Evolutionary conservation across 139 green algal species (phyloP), one percentile per base, ranked within the genome.

Genomic region (Choricystis sp.): DNA sequence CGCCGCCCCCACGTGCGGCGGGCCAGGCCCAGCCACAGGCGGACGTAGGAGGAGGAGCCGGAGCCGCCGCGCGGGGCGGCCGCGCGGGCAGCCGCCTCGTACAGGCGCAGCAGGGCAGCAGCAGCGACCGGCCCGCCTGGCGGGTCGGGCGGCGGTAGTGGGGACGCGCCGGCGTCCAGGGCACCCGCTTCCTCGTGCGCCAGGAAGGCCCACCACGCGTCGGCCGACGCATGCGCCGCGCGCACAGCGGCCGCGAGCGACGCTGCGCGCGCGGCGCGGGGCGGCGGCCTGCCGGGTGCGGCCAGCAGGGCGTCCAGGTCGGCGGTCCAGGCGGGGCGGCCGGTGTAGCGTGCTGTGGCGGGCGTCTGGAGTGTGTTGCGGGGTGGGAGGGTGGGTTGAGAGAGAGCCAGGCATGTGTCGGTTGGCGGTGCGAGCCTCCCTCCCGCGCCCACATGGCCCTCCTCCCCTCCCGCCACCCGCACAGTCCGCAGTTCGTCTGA

Each of bases 1-100:
- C 23, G 23, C 49, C 26, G 74, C 63, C 60, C 86, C 84, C 83
- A 92, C 48, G 89, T 81, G 29, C 87, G 75, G 0, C 83, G 67
- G 16, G 81, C 86, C 66, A 79, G 83, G 31, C 86, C 81, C 19
- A 94, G 73, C 82, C 80, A 91, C 23, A 96, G 61, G 25, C 64
- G 64, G 1, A 94, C 29, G 74, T 87, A 95, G 0, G 67, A 69
- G 0, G 82, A 67, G 3, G 78, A 79, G 14, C 66, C 49, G 19
- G 78, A 63, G 58, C 85, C 87, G 28, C 72, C 79, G 25, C 66
- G 56, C 21, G 72, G 67, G 0, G 86, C 83, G 19, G 94, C 74
- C 49, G 81, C 56, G 57, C 83, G 73, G 3, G 81, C 88, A 23
- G 88, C 83, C 59, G 74, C 77, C 19, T 76, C 65, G 66, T 88